Conservation (phyloP, 2,329 filamentous ascomycete species). For the Penicillium griseofulvum region DNA sequence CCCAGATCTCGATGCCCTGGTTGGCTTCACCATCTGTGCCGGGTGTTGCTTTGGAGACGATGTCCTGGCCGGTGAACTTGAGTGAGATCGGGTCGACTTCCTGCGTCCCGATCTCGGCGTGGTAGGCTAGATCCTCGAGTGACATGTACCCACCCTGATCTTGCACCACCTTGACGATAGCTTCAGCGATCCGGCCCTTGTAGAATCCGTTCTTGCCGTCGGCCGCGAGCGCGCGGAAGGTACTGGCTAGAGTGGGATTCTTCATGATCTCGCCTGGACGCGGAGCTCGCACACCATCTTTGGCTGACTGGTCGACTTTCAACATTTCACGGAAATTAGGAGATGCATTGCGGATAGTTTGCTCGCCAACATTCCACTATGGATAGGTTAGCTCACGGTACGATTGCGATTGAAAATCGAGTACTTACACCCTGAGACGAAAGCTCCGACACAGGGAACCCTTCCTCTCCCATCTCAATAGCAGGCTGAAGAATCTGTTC, state of each 20-base stretch:
- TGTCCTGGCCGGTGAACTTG: constrained; percentile 64
- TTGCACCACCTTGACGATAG: constrained; percentile 72
- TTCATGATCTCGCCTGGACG: constrained; percentile 81
- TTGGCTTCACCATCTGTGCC: constrained; percentile 33
- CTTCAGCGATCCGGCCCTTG: constrained; percentile 75
- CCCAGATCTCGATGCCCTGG: constrained; percentile 75
- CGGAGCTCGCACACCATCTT: constrained; percentile 71
- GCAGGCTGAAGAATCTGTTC: constrained; percentile 77
- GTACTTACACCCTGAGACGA: constrained; percentile 64
- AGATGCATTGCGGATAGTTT: constrained; percentile 66
- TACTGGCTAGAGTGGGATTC: constrained; percentile 76
- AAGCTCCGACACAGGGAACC: constrained; percentile 84
- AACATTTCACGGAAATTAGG: constrained; percentile 86
- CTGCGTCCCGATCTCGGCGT: constrained; percentile 71
- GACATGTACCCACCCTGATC: constrained; percentile 75
- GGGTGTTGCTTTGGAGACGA: constrained; percentile 17
- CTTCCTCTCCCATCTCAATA: constrained; percentile 79
- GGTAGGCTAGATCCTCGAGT: constrained; percentile 75
- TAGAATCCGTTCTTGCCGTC: constrained; percentile 93
- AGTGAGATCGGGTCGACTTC: constrained; percentile 82
- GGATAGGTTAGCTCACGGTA: constrained; percentile 4
- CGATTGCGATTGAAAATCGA: not conserved
- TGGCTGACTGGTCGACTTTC: constrained; percentile 67
- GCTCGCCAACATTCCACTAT: constrained; percentile 71
- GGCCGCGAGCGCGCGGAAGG: constrained; percentile 73